phyloP scores from a whole-genome alignment of 1,284 basidiomycete species.

The Rugosomyces carneus region DNA sequence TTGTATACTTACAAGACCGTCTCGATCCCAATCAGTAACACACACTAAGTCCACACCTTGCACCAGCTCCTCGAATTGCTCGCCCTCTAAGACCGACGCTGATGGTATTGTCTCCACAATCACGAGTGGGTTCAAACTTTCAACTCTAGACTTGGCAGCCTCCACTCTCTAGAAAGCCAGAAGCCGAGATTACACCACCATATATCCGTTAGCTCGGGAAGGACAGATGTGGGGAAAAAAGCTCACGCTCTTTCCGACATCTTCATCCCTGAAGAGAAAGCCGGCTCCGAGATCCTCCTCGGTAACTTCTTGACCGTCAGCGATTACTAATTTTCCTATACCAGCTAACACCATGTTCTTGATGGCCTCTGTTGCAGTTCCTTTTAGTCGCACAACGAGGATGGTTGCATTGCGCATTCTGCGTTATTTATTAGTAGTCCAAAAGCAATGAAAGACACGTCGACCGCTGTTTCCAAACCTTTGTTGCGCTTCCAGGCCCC shows the following conservation, averaged over 20 bases:
- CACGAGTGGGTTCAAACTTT: conserved; percentile 90
- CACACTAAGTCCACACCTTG: conserved; percentile 75
- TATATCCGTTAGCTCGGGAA: conserved; percentile 25
- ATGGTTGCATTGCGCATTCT: conserved; percentile 95
- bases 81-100: conserved; percentile 41
- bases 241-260: conserved; percentile 80
- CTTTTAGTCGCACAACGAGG: conserved; percentile 75
- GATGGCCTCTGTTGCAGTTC: conserved; percentile 91
- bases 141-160: conserved; percentile 78
- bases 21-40: conserved; percentile 68
- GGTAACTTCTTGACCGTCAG: conserved; percentile 55
- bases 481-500: conserved; percentile 97
- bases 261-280: conserved; percentile 92
- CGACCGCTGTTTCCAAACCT: conserved; percentile 43
- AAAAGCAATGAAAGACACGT: conserved; percentile 10
- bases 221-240: conserved; percentile 16
- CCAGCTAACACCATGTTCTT: conserved; percentile 89
- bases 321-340: conserved; percentile 65
- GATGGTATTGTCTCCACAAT: conserved; percentile 63
- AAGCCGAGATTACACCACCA: conserved; percentile 32
- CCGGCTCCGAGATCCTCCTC: conserved; percentile 86
- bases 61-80: conserved; percentile 56
- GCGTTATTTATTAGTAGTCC: conserved; percentile 14
- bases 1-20: conserved; percentile 56
- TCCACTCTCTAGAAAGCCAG: conserved; percentile 62